Conservation (phyloP, 768 basidiomycete species). For the Boletus coccyginus region DNA sequence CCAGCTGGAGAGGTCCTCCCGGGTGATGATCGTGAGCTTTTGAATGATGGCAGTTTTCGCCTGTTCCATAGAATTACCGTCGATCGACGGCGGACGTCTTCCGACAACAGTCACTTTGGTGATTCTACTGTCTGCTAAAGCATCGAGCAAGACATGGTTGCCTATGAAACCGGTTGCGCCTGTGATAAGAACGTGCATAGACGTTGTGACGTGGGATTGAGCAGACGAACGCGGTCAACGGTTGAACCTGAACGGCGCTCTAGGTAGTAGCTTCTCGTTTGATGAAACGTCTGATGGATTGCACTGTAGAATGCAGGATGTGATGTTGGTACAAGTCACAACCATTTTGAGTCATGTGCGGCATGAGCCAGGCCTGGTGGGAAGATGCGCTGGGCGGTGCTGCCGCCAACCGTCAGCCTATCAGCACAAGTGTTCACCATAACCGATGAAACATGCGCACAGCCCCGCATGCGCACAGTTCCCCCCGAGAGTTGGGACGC, state of each 20-base stretch:
- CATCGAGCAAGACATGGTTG: slow-evolving; percentile 16
- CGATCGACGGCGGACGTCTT: slow-evolving; percentile 21
- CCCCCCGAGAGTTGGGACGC: too few relatives aligned
- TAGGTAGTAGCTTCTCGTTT: background rate
- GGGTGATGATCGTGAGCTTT: slow-evolving; percentile 23
- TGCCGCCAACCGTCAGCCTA: too few relatives aligned
- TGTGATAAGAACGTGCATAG: slow-evolving; percentile 27
- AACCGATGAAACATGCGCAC: too few relatives aligned
- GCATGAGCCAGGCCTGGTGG: too few relatives aligned
- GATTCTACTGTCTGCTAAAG: slow-evolving; percentile 19
- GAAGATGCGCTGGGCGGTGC: background rate
- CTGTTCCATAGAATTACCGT: slow-evolving; percentile 14
- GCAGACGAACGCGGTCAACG: background rate
- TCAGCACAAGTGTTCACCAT: too few relatives aligned
- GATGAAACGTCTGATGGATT: too few relatives aligned
- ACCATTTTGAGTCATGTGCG: background rate
- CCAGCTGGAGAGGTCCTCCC: slow-evolving; percentile 25
- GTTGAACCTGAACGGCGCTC: background rate
- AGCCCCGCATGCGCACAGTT: too few relatives aligned
- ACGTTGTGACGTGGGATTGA: background rate
- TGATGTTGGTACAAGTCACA: background rate
- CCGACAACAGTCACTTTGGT: slow-evolving; percentile 26
- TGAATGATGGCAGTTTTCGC: slow-evolving; percentile 16
- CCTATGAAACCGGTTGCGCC: slow-evolving; percentile 28
- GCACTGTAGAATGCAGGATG: background rate